phyloP scores from a whole-genome alignment of 108 stramenopile species.

The Aurantiochytrium sp. region DNA sequence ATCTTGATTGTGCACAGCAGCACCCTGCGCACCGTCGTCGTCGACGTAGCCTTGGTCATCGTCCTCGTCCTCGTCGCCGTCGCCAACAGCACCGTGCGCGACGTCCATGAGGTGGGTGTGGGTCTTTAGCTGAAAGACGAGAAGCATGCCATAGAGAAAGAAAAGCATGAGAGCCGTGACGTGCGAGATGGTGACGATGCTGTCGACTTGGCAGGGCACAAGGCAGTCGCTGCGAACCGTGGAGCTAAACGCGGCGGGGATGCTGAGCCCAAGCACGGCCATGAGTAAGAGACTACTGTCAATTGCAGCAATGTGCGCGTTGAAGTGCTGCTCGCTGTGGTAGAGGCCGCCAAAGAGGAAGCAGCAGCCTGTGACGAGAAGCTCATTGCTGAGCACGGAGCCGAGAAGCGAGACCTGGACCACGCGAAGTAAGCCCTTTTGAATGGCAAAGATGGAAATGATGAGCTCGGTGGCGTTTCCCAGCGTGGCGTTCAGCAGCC shows the following conservation, averaged over 20 bases:
- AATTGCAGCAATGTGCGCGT: conserved; percentile 60
- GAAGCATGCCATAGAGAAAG: conserved; percentile 74
- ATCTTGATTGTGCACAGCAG: no score
- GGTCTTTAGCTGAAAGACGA: conserved; percentile 82
- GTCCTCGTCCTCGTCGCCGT: background rate
- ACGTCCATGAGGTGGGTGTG: conserved; percentile 73
- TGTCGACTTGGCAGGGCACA: background rate
- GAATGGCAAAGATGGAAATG: conserved; percentile 70
- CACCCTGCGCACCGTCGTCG: no score
- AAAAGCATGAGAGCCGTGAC: conserved; percentile 71
- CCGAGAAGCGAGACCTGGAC: conserved; percentile 92
- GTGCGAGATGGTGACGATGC: conserved; percentile 64
- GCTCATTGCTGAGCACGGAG: conserved; percentile 80
- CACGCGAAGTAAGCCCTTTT: conserved; percentile 64
- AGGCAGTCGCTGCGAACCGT: background rate
- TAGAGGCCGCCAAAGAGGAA: conserved; percentile 86
- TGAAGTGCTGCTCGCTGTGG: conserved; percentile 76
- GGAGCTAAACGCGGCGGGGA: background rate
- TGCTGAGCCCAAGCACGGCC: background rate
- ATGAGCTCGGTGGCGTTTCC: conserved; percentile 92
- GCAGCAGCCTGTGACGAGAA: conserved; percentile 86
- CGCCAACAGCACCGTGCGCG: conserved; percentile 11
- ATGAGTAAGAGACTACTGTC: conserved; percentile 64
- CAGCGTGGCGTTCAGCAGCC: conserved; percentile 90
- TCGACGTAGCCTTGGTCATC: background rate